Evolutionary conservation across 1,284 basidiomycete genomes (phyloP).

Genomic region (Leccinum subrobustum): DNA sequence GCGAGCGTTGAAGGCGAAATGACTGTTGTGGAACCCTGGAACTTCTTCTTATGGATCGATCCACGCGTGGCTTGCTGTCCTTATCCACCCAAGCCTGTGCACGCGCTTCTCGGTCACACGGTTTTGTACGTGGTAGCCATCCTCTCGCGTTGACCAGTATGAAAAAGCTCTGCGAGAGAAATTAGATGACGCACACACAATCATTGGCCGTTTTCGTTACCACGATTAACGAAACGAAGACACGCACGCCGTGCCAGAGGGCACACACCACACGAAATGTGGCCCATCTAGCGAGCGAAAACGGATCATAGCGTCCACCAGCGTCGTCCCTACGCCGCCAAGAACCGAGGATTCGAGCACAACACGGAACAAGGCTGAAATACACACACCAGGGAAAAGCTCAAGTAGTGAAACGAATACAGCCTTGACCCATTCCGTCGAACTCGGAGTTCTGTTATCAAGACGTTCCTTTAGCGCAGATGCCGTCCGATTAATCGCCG

Average conservation of each 20-base stretch:
- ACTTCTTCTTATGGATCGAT: slow-evolving; percentile 6
- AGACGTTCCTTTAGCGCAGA: slow-evolving; percentile 34
- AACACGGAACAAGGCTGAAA: slow-evolving; percentile 1
- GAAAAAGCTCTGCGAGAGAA: slow-evolving; percentile 21
- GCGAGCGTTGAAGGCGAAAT: slow-evolving; percentile 21
- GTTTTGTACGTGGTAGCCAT: slow-evolving; percentile 7
- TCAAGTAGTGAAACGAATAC: slow-evolving; percentile 13
- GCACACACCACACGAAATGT: slow-evolving; percentile 12
- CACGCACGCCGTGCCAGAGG: slow-evolving; percentile 25
- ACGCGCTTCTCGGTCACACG: slow-evolving; percentile 1
- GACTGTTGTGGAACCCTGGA: slow-evolving; percentile 5
- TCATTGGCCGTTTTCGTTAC: slow-evolving; percentile 19
- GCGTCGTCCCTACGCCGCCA: slow-evolving; percentile 13
- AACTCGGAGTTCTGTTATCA: slow-evolving; percentile 5
- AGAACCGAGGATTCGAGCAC: background rate
- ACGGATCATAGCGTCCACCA: slow-evolving; percentile 4
- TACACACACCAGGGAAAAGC: slow-evolving; percentile 26
- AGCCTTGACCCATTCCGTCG: slow-evolving; percentile 22
- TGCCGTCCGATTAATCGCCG: slow-evolving; percentile 47
- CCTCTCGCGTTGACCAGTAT: slow-evolving; percentile 21
- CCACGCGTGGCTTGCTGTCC: slow-evolving; percentile 7
- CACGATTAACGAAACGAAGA: slow-evolving; percentile 26
- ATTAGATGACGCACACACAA: slow-evolving; percentile 15
- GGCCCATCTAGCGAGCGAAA: slow-evolving; percentile 18
- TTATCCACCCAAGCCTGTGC: background rate